Percentiles rank a stretch among this genome's conserved stretches.
These are phyloP conservation scores for Mycena venus DNA, from an alignment of 768 basidiomycete species.

Conservation along the genomic window DNA sequence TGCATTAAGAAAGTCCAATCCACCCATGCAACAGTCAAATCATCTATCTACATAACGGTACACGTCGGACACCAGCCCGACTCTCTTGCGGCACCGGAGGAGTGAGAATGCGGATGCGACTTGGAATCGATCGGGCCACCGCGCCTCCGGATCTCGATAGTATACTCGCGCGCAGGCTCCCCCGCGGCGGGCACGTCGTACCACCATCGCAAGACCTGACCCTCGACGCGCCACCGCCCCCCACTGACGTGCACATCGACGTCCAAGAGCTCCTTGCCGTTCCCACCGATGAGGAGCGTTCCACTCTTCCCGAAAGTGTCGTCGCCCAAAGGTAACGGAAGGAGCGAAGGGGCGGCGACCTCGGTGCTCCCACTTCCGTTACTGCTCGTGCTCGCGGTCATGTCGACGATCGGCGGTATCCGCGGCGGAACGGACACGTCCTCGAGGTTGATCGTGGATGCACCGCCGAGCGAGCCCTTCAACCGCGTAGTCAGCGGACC, in stretches of 20 bases:
- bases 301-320: not conserved
- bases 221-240: slow-evolving; percentile 59
- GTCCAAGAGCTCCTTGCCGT: slow-evolving; percentile 51
- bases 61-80: slow-evolving; percentile 30
- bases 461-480: slow-evolving; percentile 20
- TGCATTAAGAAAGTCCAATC: slow-evolving; percentile 9
- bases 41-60: slow-evolving; percentile 31
- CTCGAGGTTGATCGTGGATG: slow-evolving; percentile 32
- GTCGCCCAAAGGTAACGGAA: too few relatives aligned
- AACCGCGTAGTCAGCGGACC: not conserved
- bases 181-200: slow-evolving; percentile 58
- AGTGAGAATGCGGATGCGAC: not conserved
- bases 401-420: slow-evolving; percentile 1
- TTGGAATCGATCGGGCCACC: slow-evolving; percentile 44
- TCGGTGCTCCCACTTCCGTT: slow-evolving; percentile 27
- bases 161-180: slow-evolving; percentile 49
- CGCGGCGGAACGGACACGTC: too few relatives aligned
- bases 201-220: slow-evolving; percentile 68
- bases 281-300: not conserved
- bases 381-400: slow-evolving; percentile 33
- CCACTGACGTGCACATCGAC: slow-evolving; percentile 59
- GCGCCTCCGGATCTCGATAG: slow-evolving; percentile 50
- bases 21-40: not conserved
- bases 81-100: slow-evolving; percentile 8
- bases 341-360: too few relatives aligned